Base-by-base conservation (phyloP, 306 rosid species). In the Glycine tomentella region DNA sequence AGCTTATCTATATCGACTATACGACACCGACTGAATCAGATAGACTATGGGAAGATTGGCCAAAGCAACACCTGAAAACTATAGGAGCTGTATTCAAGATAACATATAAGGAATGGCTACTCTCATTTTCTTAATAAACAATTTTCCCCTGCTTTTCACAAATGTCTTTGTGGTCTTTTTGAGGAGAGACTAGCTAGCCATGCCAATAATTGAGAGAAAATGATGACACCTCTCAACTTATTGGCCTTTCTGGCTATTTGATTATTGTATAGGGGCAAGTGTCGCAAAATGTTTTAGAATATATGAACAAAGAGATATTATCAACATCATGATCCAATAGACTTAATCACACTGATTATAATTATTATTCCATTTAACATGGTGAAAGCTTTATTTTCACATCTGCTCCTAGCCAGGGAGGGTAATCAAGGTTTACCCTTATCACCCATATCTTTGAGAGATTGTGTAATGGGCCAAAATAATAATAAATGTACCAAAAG, bases 301-400 rank as follows among this genome's bases (percentile, higher is more conserved):
- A 69, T 65, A 75, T 56, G 16, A 81, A 69, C 62, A 78, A 81
- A 65, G 9, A 74, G 4, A 82, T 72, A 42, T 82, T 36, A 42
- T 82, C 77, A 73, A 50, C 82, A 80, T 87, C 87, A 79, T 76
- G 68, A 66, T 71, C 73, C 77, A 78, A 74, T 81, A 78, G 71
- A 74, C 77, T 25, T 25, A 25, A 75, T 84, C 66, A 40, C 58
- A 71, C 4, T 5, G 4, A 11, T 62, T 8, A 68, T 82, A 81
- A 72, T 3, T 3, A 25, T 81, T 62, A 77, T 66, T 74, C 64
- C 71, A 76, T 51, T 6, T 77, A 45, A 62, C 65, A 84, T 40
- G 68, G 82, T 69, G 84, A 69, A 74, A 63, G 59, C 9, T 77
- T 87, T 14, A 64, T 25, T 36, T 57, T 70, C 81, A 68, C 74